Base-by-base conservation (phyloP, 139 green algal genomes). In the Desmodesmus armatus region DNA sequence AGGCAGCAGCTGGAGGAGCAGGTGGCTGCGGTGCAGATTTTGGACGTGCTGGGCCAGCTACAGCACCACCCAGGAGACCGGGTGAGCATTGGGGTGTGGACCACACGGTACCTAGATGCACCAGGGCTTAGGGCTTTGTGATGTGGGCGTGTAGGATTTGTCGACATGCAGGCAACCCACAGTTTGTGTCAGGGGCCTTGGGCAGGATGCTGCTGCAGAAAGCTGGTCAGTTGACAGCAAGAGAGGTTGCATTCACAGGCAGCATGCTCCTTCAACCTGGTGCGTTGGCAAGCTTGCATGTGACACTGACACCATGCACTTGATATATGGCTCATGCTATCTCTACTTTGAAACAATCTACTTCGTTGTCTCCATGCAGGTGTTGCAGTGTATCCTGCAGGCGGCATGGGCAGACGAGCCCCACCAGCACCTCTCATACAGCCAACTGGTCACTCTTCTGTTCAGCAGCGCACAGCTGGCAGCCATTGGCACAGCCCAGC, bases 21-120 rank as follows among this genome's bases (percentile, higher is more conserved):
- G 66, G 33, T 44, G 66, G 19, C 71, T 60, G 70, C 53, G 11
- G 33, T 80, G 80, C 15, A 67, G 35, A 47, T 62, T n/a, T 33
- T 85, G 69, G 63, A 76, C 63, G 78, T 77, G 43, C 29, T 77
- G 78, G 63, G 44, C 29, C 44, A 63, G 13, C 29, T 85, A 15
- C 19, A n/a, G n/a, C 47, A 70, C 65, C 80, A 79, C 35, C 65
- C 47, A 17, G 58, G 47, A 2, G 9, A 40, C 23, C 66, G 70
- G 63, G 58, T 69, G 39, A 44, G 47, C 1, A 7, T 40, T 27
- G 41, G 9, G 17, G 25, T 44, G 15, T 33, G 23, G 3, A 27
- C 37, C 23, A 67, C 41, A 6, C 19, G 5, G 11, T 6, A 71
- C 17, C 25, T 35, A 1, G 40, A 15, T 72, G 9, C 31, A 72